Evolutionary conservation across 2,329 filamentous ascomycete species (phyloP), one percentile per base, ranked within the genome.

Genomic region (Beauveria asiatica): DNA sequence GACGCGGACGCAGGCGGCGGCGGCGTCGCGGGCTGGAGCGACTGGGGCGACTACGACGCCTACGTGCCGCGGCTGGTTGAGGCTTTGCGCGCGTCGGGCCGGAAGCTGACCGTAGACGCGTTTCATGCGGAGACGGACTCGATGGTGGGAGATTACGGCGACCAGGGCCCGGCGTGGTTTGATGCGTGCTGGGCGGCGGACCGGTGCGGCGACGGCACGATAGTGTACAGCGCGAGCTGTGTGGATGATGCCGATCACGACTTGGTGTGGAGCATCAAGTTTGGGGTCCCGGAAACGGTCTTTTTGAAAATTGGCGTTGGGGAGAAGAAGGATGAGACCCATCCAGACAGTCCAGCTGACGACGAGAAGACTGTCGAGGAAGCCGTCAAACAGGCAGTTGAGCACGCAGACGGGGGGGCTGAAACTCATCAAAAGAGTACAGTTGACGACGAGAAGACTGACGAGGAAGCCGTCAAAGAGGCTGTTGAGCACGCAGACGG

Each of bases 21-120:
- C 27, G 5, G 8, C 30, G 25, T 25, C 9, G 51, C 46, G 2
- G 67, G 64, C 9, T 73, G 70, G 70, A 57, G 67, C 16, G 65
- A 67, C 23, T 73, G 71, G 71, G 65, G 63, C 5, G 68, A 72
- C 51, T 70, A 69, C 55, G 69, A 73, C 48, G 54, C 21, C n/a
- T 56, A 69, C 19, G 62, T 73, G 39, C 66, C 67, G 37, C 64
- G 65, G 3, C 30, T 71, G 59, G 65, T 57, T 19, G 63, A 65
- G 19, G 63, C 54, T 8, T 48, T 70, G 46, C 60, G 63, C 45
- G 57, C 27, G 0, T 48, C 59, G 0, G 63, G 63, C 11, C 53
- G 55, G 19, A 61, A 33, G n/a, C 58, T 72, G 37, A 46, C 33
- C 7, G 64, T 72, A 3, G 64, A 69, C 5, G 65, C 68, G 3